Base-by-base conservation (phyloP, 768 basidiomycete species). In the Chalciporus chontae region DNA sequence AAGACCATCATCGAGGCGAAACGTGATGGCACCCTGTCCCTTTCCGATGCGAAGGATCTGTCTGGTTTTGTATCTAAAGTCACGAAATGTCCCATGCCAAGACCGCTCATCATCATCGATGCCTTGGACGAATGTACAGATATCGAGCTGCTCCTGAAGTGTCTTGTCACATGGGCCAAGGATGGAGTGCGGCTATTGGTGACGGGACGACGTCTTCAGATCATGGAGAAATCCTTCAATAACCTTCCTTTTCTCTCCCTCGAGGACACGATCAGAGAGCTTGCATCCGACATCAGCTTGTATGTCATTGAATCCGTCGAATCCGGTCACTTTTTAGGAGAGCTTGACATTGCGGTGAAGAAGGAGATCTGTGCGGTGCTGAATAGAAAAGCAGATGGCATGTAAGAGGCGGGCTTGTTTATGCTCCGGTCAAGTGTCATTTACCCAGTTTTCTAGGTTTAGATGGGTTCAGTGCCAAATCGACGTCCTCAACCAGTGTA, bases 391-490 rank as follows among this genome's bases (percentile, higher is more conserved):
- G 54, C 60, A 11, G 54, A 63, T 2, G 57, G 61, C 18, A 59
- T 63, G 61, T 62, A 47, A 39, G 47, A 7, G 2, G 9, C 34
- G 0, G 36, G 19, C 0, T 6, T 4, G 3, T 40, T 11, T 47
- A 34, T 44, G 2, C 0, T 41, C 19, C 11, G 15, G 7, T 10
- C 42, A 15, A 8, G 3, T 0, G 43, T 55, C 3, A 58, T 26
- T 3, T 37, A 10, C 0, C 1, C 4, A 0, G 1, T 17, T 37
- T 14, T 5, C 17, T 37, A 60, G 61, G 61, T 60, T 63, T 37
- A 58, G 55, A 0, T 62, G 61, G 61, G 55, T 57, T 3, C 47
- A 63, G 4, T 62, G 61, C 27, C 61, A 62, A 3, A 47, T 62
- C 3, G 49, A 62, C 37, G 37, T 50, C 0, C 26, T 63, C 4